Percentiles rank a stretch among this genome's conserved stretches.
Conservation (phyloP, 2,329 filamentous ascomycete genomes). For the Cladophialophora bantiana region DNA sequence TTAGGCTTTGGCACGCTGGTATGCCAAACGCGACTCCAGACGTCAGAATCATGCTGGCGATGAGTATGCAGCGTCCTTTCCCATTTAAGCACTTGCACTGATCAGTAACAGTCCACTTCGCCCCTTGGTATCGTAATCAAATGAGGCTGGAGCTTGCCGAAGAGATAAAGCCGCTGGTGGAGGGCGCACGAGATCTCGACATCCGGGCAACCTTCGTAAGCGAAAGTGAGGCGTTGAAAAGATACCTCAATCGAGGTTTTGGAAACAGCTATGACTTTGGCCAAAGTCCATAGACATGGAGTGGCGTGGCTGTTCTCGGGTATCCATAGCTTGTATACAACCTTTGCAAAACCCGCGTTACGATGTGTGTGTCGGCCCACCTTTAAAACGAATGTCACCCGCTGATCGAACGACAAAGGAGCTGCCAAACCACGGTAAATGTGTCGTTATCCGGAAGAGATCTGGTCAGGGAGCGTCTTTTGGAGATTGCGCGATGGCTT, state of each 20-base stretch:
- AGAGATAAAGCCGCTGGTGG: constrained; percentile 57
- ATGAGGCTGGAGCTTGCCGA: constrained; percentile 64
- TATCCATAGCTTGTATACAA: no score
- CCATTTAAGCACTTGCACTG: not conserved
- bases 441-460: no score
- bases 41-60: constrained; percentile 56
- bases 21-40: constrained; percentile 55
- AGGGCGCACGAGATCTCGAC: constrained; percentile 54
- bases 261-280: constrained; percentile 70
- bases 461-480: no score
- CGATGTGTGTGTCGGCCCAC: no score
- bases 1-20: constrained; percentile 60
- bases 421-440: no score
- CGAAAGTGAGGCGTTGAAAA: constrained; percentile 51
- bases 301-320: not conserved
- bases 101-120: constrained; percentile 46
- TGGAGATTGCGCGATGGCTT: no score
- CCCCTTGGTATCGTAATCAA: constrained; percentile 58
- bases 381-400: no score
- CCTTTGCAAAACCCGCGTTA: no score
- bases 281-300: constrained; percentile 46
- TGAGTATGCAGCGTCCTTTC: constrained; percentile 38
- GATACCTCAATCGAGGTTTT: constrained; percentile 64
- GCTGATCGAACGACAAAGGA: no score
- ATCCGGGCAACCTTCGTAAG: constrained; percentile 60